Base-by-base conservation (phyloP, 805 yeast genomes). In the Cyberlindnera samutprakarnensis region DNA sequence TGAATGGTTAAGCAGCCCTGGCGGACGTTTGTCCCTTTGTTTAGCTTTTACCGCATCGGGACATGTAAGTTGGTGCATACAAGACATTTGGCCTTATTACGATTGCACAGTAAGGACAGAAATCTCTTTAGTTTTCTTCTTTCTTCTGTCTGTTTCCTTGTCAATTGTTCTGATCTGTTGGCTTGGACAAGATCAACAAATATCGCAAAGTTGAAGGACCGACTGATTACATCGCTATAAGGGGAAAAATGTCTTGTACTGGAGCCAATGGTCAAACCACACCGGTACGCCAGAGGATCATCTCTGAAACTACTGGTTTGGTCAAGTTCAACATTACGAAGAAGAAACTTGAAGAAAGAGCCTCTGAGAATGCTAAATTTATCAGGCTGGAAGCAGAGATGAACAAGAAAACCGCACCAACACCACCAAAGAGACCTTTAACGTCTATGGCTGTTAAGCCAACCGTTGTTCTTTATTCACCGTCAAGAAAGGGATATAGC, bases 221-320 rank as follows among this genome's bases (percentile, higher is more conserved):
- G n/a, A n/a, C n/a, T n/a, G n/a, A n/a, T n/a, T n/a, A n/a, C n/a
- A n/a, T n/a, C n/a, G n/a, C n/a, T n/a, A n/a, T n/a, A n/a, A n/a
- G n/a, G n/a, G n/a, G n/a, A n/a, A n/a, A n/a, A n/a, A n/a, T n/a
- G n/a, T n/a, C n/a, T n/a, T n/a, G n/a, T n/a, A n/a, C n/a, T n/a
- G n/a, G n/a, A n/a, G n/a, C n/a, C n/a, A n/a, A n/a, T 19, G 10
- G 21, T 10, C 21, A 19, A 19, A 19, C 21, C 8, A 33, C 41
- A 11, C 39, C 41, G n/a, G 25, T 30, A 12, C 33, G 43, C 24
- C 63, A 64, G 34, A 49, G 76, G 36, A 47, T 69, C 10, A 54
- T 67, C 11, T 68, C 75, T 41, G 70, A 66, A 38, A 56, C 68
- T 6, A 71, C 77, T 0, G 78, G 78, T 0, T 46, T 71, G 23